Base-by-base conservation (phyloP, 345 rosid genomes). In the Nephelium lappaceum region DNA sequence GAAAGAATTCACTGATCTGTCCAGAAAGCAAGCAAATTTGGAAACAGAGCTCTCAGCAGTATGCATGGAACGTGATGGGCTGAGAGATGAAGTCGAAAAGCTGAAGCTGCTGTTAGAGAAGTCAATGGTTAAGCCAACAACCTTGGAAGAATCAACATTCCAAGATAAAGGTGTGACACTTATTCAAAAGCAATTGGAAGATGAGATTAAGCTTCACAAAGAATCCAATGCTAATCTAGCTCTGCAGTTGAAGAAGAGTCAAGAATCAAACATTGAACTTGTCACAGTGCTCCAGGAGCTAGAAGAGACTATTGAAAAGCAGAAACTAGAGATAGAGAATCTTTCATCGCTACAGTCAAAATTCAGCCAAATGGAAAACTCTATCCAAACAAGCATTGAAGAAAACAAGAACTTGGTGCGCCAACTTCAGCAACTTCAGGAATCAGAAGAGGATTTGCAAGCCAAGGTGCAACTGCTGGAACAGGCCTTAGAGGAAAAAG, bases 261-360 rank as follows among this genome's bases (percentile, higher is more conserved):
- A 86, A 63, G 92, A 88, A 73, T 87, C 91, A n/a, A 91, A 91
- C 70, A 77, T 71, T 57, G 91, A 88, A 80, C 90, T 91, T 67
- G 88, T 91, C 75, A 67, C 84, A 27, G 89, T 88, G 79, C 91
- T 88, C 55, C 88, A 85, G 79, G 92, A 89, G 84, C 82, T 89
- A 45, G 92, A 89, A 81, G 89, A 75, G 81, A 86, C 75, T 24
- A 60, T 81, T 1, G 91, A 88, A 75, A 85, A 87, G 85, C 92
- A 90, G 77, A 87, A 79, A 57, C 67, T 43, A 47, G 88, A 90
- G 84, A 82, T 88, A 42, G 79, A 83, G 77, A 86, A 69, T 18
- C 70, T 83, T 18, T 64, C 79, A 18, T 21, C 62, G 10, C 31
- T 84, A 47, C 86, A 81, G 36, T 58, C 85, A 51, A 79, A 75